Evolutionary conservation across 1,139 yeast species (phyloP).

Genomic region (Lizanozyma gosingica): DNA sequence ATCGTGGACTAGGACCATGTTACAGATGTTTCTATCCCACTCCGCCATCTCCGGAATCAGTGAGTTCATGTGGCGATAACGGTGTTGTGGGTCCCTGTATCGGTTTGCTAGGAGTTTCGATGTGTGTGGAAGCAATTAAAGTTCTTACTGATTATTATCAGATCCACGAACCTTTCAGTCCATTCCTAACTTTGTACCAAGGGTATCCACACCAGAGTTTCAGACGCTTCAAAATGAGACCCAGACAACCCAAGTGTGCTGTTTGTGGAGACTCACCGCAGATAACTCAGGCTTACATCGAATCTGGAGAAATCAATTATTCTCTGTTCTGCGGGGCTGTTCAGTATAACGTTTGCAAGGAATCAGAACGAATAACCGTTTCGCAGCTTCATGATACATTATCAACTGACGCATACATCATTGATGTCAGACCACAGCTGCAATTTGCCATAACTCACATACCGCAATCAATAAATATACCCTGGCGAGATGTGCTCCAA

Average conservation of each 20-base stretch:
- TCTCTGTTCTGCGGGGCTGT: constrained; percentile 63
- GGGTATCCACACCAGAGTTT: constrained; percentile 69
- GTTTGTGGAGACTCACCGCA: constrained; percentile 52
- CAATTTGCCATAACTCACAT: constrained; percentile 65
- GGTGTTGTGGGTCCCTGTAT: constrained; percentile 96
- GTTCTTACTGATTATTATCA: constrained; percentile 53
- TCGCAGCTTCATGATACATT: constrained; percentile 23
- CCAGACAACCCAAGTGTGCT: constrained; percentile 48
- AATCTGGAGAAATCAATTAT: constrained; percentile 47
- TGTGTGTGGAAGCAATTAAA: constrained; percentile 84
- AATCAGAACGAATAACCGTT: constrained; percentile 42
- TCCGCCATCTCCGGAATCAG: constrained; percentile 82
- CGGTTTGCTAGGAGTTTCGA: constrained; percentile 80
- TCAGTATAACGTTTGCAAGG: constrained; percentile 34
- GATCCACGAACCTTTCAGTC: constrained; percentile 39
- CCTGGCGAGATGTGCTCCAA: constrained; percentile 42
- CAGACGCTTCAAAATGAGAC: constrained; percentile 74
- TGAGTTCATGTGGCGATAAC: constrained; percentile 84
- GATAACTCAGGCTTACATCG: constrained; percentile 40
- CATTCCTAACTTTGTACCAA: constrained; percentile 61
- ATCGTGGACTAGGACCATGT: constrained; percentile 69
- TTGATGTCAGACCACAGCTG: constrained; percentile 78
- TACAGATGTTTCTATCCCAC: constrained; percentile 87
- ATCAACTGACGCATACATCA: constrained; percentile 20
- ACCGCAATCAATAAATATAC: constrained; percentile 54